These are phyloP conservation scores for Canavalia gladiata DNA, from an alignment of 306 rosid species.

Conservation along the genomic window DNA sequence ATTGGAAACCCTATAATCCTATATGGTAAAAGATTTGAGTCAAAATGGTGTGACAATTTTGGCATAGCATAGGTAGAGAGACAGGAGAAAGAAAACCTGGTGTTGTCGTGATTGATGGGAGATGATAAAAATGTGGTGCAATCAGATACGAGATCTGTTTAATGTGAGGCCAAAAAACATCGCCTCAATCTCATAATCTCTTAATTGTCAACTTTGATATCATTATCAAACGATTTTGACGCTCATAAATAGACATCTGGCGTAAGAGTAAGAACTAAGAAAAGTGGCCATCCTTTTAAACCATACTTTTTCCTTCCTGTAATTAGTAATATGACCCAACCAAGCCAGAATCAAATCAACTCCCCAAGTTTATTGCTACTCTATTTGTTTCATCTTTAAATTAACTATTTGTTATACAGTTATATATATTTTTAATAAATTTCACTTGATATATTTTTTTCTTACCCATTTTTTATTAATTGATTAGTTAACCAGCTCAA, in stretches of 20 bases:
- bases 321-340: too few relatives aligned
- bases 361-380: too few relatives aligned
- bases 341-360: not conserved
- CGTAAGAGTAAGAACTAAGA: not conserved
- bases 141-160: conserved; percentile 50
- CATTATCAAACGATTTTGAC: conserved; percentile 58
- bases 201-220: conserved; percentile 67
- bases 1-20: not conserved
- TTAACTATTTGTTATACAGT: too few relatives aligned
- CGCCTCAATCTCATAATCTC: conserved; percentile 65
- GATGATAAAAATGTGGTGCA: conserved; percentile 57
- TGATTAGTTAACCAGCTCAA: too few relatives aligned
- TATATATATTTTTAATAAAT: too few relatives aligned
- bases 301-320: too few relatives aligned
- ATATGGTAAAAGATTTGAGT: not conserved
- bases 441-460: too few relatives aligned
- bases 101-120: conserved; percentile 84
- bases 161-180: conserved; percentile 55
- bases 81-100: conserved; percentile 35
- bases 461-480: too few relatives aligned
- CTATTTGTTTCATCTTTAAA: too few relatives aligned
- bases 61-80: conserved; percentile 25
- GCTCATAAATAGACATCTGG: conserved; percentile 60
- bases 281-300: too few relatives aligned
- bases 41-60: conserved; percentile 3